These are phyloP conservation scores for Fraxinus excelsior DNA, from an alignment of 257 asterid genomes.

Conservation along the genomic window DNA sequence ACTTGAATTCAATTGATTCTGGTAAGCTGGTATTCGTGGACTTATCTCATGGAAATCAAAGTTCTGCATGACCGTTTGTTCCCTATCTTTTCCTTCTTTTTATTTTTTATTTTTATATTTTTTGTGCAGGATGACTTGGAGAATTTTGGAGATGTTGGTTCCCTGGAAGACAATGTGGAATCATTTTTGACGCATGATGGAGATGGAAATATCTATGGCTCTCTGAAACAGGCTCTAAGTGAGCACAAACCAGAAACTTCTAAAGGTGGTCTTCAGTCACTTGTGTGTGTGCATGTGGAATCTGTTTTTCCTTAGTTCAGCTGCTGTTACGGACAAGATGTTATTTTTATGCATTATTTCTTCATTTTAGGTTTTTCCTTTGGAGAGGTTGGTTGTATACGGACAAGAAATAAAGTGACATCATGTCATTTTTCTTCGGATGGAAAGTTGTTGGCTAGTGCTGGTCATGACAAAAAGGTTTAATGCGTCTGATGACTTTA, in stretches of 20 bases:
- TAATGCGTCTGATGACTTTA: not conserved
- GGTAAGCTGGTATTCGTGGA: conserved; percentile 2
- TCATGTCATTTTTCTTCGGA: conserved; percentile 97
- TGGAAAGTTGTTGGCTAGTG: conserved; percentile 95
- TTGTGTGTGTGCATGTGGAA: conserved; percentile 1
- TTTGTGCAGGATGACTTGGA: conserved; percentile 82
- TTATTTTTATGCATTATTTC: conserved; percentile 1
- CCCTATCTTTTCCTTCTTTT: conserved; percentile 1
- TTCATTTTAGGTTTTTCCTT: conserved; percentile 52
- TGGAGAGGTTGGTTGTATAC: conserved; percentile 85
- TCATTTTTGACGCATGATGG: conserved; percentile 90
- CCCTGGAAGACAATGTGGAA: conserved; percentile 89
- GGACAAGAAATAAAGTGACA: conserved; percentile 87
- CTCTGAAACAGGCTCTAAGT: conserved; percentile 57
- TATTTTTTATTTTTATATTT: not conserved
- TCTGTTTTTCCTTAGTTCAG: conserved; percentile 18
- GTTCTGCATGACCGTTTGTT: conserved; percentile 6
- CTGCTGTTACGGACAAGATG: conserved; percentile 4
- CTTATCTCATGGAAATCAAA: conserved; percentile 10
- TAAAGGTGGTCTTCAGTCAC: conserved; percentile 51
- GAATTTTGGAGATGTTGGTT: conserved; percentile 86
- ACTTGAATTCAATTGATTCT: not conserved
- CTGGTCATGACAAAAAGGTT: conserved; percentile 97
- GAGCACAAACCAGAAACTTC: conserved; percentile 76
- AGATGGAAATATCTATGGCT: conserved; percentile 80